Conservation (phyloP, 495 filamentous ascomycete species). For the Neurospora tetraspora region DNA sequence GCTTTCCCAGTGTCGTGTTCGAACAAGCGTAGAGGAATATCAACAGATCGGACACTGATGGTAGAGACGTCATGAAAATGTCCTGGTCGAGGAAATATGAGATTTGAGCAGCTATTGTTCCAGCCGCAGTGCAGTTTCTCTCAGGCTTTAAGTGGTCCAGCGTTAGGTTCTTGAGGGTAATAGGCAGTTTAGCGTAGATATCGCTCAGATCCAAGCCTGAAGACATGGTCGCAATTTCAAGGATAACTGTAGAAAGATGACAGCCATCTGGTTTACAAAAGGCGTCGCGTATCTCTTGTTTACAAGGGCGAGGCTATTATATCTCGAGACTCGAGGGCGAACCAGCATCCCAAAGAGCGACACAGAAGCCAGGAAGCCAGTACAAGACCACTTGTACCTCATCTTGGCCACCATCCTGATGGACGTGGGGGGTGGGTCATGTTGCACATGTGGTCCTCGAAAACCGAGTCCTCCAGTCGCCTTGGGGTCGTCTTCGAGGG, state of each 20-base stretch:
- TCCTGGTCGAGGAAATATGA: neutral
- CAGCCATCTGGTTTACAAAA: neutral
- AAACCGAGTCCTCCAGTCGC: neutral
- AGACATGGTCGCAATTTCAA: neutral
- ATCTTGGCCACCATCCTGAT: neutral
- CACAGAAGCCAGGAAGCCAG: neutral
- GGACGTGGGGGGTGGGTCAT: too few relatives aligned
- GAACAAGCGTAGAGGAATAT: too few relatives aligned
- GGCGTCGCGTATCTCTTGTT: neutral
- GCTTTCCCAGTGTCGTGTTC: too few relatives aligned
- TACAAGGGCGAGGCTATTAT: neutral
- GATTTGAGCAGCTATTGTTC: neutral
- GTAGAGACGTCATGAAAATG: neutral
- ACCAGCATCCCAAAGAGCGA: neutral
- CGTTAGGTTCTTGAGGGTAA: rapidly evolving
- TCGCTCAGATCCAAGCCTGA: neutral
- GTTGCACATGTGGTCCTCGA: neutral
- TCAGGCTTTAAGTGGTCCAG: neutral
- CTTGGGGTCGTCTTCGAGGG: too few relatives aligned
- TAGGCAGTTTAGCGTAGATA: neutral
- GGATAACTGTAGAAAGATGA: neutral
- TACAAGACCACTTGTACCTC: neutral
- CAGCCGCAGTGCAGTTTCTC: neutral
- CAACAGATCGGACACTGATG: too few relatives aligned
- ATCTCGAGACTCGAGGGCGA: neutral